Evolutionary conservation across 2,329 filamentous ascomycete species (phyloP).

Genomic region (Cercospora sojina): DNA sequence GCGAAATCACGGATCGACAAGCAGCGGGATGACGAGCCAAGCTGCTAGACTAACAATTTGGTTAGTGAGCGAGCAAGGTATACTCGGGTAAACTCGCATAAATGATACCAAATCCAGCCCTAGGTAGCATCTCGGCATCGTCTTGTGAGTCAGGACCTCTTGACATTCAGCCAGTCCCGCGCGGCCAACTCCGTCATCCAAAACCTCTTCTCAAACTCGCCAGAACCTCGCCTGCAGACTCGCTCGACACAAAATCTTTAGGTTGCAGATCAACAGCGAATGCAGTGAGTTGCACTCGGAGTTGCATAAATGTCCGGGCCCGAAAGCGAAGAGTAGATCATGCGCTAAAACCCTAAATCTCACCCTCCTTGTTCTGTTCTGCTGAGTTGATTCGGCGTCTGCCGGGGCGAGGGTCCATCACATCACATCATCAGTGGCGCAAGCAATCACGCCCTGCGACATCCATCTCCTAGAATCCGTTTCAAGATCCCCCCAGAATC

Average conservation of each 20-base stretch:
- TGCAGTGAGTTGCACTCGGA: neutral
- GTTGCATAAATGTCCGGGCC: neutral
- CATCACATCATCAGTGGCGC: too few relatives aligned
- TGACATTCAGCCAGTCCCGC: neutral
- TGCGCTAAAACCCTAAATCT: neutral
- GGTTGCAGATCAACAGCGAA: neutral
- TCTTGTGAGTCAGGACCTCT: neutral
- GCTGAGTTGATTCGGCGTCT: too few relatives aligned
- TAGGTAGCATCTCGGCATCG: neutral
- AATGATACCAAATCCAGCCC: neutral
- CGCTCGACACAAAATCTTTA: neutral
- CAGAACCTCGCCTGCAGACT: neutral
- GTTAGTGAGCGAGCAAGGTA: neutral
- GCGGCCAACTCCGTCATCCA: neutral
- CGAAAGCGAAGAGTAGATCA: neutral
- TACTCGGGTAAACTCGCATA: neutral
- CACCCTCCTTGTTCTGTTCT: too few relatives aligned
- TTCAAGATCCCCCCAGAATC: neutral
- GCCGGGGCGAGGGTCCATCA: too few relatives aligned
- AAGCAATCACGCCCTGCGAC: neutral
- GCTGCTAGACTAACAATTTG: neutral
- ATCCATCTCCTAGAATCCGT: neutral
- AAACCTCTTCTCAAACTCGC: neutral
- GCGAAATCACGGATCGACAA: neutral
- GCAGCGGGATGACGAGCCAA: neutral